A percentile compares a stretch with the other conserved stretches of the same genome.
phyloP scores from a whole-genome alignment of 2,329 filamentous ascomycete genomes.

The Penicillium sp. region DNA sequence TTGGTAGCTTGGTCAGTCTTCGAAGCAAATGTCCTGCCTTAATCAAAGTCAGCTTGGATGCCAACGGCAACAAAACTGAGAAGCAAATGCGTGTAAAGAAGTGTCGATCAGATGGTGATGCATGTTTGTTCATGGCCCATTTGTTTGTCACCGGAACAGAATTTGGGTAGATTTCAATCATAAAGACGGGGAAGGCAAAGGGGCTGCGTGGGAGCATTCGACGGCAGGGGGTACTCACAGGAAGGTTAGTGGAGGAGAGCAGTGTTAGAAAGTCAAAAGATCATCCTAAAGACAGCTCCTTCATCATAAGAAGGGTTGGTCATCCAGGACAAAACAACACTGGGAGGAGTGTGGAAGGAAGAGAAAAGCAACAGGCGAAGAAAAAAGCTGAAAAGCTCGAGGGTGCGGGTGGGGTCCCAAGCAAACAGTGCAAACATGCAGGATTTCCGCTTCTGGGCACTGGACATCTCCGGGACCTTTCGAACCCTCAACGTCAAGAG shows the following conservation, averaged over 20 bases:
- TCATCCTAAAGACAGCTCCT: background rate
- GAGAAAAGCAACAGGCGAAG: constrained; percentile 19
- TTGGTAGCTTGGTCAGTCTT: background rate
- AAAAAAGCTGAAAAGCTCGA: constrained; percentile 23
- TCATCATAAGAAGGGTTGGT: constrained; percentile 25
- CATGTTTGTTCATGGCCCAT: constrained; percentile 63
- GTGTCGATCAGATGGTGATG: constrained; percentile 59
- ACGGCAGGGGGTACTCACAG: constrained; percentile 26
- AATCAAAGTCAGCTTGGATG: constrained; percentile 20
- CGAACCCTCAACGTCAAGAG: constrained; percentile 6
- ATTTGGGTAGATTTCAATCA: constrained; percentile 57
- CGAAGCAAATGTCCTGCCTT: constrained; percentile 7
- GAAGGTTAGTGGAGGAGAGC: constrained; percentile 7
- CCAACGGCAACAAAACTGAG: constrained; percentile 1
- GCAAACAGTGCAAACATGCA: constrained; percentile 45
- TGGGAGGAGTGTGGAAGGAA: constrained; percentile 23
- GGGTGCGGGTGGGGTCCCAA: constrained; percentile 20
- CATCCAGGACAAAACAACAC: constrained; percentile 5
- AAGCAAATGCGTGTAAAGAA: constrained; percentile 3
- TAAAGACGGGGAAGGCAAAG: constrained; percentile 31
- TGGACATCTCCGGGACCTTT: constrained; percentile 5
- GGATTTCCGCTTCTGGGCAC: constrained; percentile 38
- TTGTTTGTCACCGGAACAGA: constrained; percentile 53
- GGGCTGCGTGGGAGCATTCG: background rate
- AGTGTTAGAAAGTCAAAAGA: background rate